Conservation (phyloP, 306 rosid genomes). For the Lotus japonicus region DNA sequence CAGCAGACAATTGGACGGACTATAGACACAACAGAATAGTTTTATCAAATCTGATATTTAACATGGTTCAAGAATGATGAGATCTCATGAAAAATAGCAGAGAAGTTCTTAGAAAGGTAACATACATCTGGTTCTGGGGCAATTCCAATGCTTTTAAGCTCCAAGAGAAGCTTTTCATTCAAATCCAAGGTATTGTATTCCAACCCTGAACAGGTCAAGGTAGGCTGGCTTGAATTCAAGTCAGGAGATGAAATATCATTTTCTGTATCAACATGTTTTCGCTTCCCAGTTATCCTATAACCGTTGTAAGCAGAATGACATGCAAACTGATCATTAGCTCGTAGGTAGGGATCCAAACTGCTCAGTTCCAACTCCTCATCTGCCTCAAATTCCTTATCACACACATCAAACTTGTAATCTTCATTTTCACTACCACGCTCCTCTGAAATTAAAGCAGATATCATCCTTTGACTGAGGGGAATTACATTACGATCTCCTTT, state of each 20-base stretch:
- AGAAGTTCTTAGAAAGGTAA: constrained; percentile 8
- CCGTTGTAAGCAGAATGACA: constrained; percentile 55
- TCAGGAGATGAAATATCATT: constrained; percentile 33
- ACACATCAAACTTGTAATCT: constrained; percentile 40
- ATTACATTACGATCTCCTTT: constrained; percentile 44
- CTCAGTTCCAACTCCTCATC: constrained; percentile 58
- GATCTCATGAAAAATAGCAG: background rate
- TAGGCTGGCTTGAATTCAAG: constrained; percentile 39
- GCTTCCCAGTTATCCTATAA: constrained; percentile 39
- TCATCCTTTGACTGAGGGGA: constrained; percentile 78
- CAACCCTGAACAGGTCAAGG: constrained; percentile 44
- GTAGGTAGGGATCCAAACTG: constrained; percentile 40
- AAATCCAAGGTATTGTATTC: constrained; percentile 59
- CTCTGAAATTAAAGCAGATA: constrained; percentile 78
- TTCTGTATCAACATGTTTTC: constrained; percentile 43
- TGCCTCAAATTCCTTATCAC: constrained; percentile 47
- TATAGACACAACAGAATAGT: background rate
- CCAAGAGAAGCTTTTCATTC: constrained; percentile 74
- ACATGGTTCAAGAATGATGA: background rate
- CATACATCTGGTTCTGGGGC: constrained; percentile 66
- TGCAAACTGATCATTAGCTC: constrained; percentile 41
- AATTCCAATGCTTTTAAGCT: constrained; percentile 81
- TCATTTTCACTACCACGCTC: constrained; percentile 52
- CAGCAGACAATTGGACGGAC: background rate
- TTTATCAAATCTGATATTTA: background rate